Conservation (phyloP, 371 early-diverging fungal species). For the Syncephalis fuscata region DNA sequence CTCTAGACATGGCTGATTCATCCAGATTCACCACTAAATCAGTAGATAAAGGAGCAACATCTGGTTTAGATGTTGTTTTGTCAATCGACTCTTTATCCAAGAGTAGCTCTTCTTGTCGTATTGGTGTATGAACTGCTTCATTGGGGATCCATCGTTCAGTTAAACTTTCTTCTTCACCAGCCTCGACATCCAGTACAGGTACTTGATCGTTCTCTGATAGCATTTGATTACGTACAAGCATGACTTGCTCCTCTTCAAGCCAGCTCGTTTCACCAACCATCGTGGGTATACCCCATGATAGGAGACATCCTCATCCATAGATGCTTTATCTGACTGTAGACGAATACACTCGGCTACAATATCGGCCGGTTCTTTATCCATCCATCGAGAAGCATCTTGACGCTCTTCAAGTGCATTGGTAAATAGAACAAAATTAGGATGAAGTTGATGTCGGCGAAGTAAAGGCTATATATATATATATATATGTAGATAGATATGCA, state of each 20-base stretch:
- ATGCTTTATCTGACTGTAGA: conserved; percentile 3
- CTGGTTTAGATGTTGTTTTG: too few species aligned
- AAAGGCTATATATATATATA: conserved; percentile 10
- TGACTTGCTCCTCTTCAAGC: neutral
- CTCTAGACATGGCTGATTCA: neutral
- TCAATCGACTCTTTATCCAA: too few species aligned
- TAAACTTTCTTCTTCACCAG: conserved; percentile 11
- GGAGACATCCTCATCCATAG: too few species aligned
- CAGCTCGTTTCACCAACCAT: conserved; percentile 1
- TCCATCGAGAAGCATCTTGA: conserved; percentile 33
- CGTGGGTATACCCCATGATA: neutral
- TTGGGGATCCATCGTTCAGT: conserved; percentile 1
- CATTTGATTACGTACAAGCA: neutral
- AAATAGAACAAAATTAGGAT: conserved; percentile 29
- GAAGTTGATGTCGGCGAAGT: conserved; percentile 36
- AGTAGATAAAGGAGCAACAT: too few species aligned
- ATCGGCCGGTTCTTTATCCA: conserved; percentile 45
- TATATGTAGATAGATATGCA: too few species aligned
- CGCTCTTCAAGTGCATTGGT: conserved; percentile 30
- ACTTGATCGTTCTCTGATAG: conserved; percentile 8
- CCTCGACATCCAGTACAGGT: conserved; percentile 11
- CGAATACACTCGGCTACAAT: conserved; percentile 46
- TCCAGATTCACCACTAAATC: too few species aligned
- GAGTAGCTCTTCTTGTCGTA: too few species aligned
- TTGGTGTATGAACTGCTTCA: neutral